These are phyloP conservation scores for Cystobasidium ongulense DNA, from an alignment of 768 basidiomycete species.

Conservation along the genomic window DNA sequence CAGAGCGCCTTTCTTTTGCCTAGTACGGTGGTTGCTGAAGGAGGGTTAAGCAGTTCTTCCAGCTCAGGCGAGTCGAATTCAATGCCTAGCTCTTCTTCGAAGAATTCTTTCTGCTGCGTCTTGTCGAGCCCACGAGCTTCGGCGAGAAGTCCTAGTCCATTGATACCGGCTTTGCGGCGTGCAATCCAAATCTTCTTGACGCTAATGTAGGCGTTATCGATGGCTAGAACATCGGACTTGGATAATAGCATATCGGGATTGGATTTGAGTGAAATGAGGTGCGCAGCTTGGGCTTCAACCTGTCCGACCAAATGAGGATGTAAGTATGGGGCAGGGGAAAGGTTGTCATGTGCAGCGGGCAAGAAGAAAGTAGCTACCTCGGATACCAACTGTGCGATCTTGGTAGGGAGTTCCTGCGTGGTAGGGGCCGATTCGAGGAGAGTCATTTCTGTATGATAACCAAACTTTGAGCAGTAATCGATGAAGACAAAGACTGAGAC, in stretches of 20 bases:
- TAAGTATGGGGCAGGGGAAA: too few relatives aligned
- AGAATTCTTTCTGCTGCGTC: background rate
- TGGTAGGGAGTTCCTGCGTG: slow-evolving; percentile 11
- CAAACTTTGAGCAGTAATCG: background rate
- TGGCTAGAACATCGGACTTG: slow-evolving; percentile 6
- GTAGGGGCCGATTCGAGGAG: slow-evolving; percentile 12
- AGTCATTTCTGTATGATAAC: slow-evolving; percentile 5
- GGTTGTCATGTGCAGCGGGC: background rate
- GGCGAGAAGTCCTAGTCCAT: background rate
- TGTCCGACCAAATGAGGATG: background rate
- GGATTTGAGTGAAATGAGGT: slow-evolving; percentile 9
- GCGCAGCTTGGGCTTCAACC: background rate
- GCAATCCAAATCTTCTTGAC: slow-evolving; percentile 23
- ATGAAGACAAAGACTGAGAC: background rate
- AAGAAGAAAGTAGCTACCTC: slow-evolving; percentile 6
- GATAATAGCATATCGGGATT: slow-evolving; percentile 9
- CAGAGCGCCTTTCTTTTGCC: background rate
- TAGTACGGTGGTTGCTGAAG: background rate
- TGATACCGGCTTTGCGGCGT: slow-evolving; percentile 3
- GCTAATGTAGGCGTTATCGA: background rate
- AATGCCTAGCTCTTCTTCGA: slow-evolving; percentile 17
- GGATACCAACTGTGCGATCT: slow-evolving; percentile 1
- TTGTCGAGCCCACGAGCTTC: background rate
- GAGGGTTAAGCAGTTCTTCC: slow-evolving; percentile 12
- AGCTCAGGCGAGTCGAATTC: slow-evolving; percentile 3